Evolutionary conservation across 2,329 filamentous ascomycete genomes (phyloP).

Genomic region (Penicillium occitanis): DNA sequence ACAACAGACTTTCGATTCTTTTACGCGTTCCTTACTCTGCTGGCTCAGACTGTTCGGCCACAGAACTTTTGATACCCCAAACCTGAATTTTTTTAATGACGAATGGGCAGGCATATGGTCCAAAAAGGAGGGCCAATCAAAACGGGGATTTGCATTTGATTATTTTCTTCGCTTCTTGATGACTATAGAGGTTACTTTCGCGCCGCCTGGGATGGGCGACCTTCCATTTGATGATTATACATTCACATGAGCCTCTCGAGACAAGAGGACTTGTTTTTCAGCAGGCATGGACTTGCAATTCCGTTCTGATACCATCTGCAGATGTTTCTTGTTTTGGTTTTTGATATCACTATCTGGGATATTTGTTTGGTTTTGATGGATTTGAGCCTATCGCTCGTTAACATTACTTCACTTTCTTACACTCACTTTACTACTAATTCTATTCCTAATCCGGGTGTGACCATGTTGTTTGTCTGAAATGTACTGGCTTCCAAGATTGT

Average conservation of each 20-base stretch:
- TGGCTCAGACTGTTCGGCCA: slow-evolving; percentile 25
- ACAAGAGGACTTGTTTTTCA: slow-evolving; percentile 20
- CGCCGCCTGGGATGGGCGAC: slow-evolving; percentile 29
- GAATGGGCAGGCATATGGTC: slow-evolving; percentile 18
- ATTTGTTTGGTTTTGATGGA: neutral
- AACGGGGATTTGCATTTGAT: slow-evolving; percentile 22
- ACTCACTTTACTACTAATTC: slow-evolving; percentile 8
- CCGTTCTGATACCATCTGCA: slow-evolving; percentile 23
- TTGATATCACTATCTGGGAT: neutral
- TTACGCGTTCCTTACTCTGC: slow-evolving; percentile 20
- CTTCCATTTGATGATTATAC: slow-evolving; percentile 24
- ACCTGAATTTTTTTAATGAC: slow-evolving; percentile 20
- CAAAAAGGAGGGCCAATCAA: slow-evolving; percentile 9
- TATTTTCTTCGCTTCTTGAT: slow-evolving; percentile 27
- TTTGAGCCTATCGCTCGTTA: slow-evolving; percentile 2
- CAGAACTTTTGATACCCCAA: slow-evolving; percentile 30
- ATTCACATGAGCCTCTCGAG: slow-evolving; percentile 39
- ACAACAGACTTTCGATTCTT: slow-evolving; percentile 25
- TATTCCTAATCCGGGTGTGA: slow-evolving; percentile 8
- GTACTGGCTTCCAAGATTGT: slow-evolving; percentile 8
- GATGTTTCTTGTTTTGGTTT: slow-evolving; percentile 10
- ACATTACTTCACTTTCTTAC: neutral
- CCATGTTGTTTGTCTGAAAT: neutral
- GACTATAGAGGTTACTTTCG: slow-evolving; percentile 43
- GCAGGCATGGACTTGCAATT: slow-evolving; percentile 19